Evolutionary conservation across 495 filamentous ascomycete genomes (phyloP), one percentile per base, ranked within the genome.

Genomic region (Penicillium parvum): DNA sequence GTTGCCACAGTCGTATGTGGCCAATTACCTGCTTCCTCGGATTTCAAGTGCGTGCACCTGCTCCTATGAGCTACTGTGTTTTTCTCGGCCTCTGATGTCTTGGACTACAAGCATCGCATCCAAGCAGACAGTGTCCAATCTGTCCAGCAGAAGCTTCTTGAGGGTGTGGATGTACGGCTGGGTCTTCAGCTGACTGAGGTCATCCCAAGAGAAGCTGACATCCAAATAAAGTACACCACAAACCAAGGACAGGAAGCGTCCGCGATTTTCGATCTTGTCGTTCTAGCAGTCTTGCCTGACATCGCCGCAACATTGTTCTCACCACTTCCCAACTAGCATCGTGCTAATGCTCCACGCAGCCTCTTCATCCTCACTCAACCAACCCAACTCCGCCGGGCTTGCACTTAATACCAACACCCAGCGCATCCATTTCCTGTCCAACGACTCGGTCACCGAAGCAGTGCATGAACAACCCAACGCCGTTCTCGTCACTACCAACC

Each of bases 1-100:
- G n/a, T 35, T 79, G 6, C 73, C 76, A 0, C 43, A 43, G 3
- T 63, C 65, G 21, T 73, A 71, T 37, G 55, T 61, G 27, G 53
- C 37, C 5, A 49, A 59, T 19, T 80, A 78, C 43, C 55, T 79
- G 8, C 61, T 79, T 4, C 77, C 77, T 3, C 54, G 78, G 9
- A 68, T 80, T 27, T 71, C 72, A 6, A 69, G 68, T 12, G 73
- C 77, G 3, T 61, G 64, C 7, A 80, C 77, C 5, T 81, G 75
- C 44, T 58, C 73, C 18, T 49, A 69, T 1, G 61, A 61, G n/a
- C 49, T 81, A 0, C 60, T 80, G 11, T 44, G 50, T 7, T 80
- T 76, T 42, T 76, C n/a, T n/a, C 76, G 0, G 75, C 75, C 0
- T 47, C 43, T 10, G 77, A 80, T 49, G 44, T 75, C 17, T 47